Base-by-base conservation (phyloP, 202 grass and related monocot species). In the Panicum hallii region DNA sequence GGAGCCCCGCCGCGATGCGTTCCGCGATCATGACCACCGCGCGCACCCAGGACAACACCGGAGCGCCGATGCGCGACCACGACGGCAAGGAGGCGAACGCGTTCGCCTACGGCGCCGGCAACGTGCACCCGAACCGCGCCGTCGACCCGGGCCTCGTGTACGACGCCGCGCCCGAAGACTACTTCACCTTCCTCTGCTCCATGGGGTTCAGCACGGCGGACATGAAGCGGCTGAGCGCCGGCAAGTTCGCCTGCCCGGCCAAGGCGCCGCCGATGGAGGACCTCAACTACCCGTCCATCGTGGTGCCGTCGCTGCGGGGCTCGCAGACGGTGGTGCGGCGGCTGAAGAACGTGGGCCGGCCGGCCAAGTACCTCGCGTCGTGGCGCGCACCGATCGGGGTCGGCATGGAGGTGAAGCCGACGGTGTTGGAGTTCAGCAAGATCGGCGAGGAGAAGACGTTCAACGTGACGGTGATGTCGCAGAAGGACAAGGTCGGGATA, bases 231-330 rank as follows among this genome's bases (percentile, higher is more conserved):
- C 79, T 86, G 20, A 86, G 82, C 50, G 70, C 63, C 53, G 74
- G 82, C 10, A 65, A 73, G 36, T 88, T 88, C 40, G 13, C 65
- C 4, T 97, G 91, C 58, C 89, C 94, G 4, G 48, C 11, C 1
- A 79, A 88, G 6, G 19, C 9, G 13, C 60, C 55, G 17, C 49
- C 41, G 1, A 74, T 74, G 72, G 83, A 88, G 87, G 82, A 94
- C 81, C 88, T 97, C 43, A 97, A 97, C 90, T 97, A 97, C 83
- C 95, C 95, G 19, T 93, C 95, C 74, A 93, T 97, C 46, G 77
- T 79, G 0, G 89, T 94, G 12, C 61, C 80, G 10, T 15, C 82
- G 60, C 62, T 86, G 9, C 89, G 82, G 23, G 69, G 54, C 36
- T 50, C 56, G 38, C 58, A 88, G 77, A 87, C 73, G 4, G 30